Conservation (phyloP, 2,329 filamentous ascomycete species). For the Penicillium nordicum region DNA sequence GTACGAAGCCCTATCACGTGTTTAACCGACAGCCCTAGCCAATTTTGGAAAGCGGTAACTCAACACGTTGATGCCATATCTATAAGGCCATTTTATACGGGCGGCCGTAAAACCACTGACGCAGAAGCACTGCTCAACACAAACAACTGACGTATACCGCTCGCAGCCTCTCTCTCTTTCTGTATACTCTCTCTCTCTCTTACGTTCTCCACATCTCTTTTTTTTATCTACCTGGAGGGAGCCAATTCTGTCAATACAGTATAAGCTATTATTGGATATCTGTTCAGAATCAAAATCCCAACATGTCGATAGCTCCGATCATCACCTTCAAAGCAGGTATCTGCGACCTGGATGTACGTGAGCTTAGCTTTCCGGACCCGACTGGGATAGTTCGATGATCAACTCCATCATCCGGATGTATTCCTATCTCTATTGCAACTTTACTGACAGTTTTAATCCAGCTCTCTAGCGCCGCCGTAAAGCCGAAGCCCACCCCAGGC, state of each 20-base stretch:
- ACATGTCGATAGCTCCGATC: constrained; percentile 78
- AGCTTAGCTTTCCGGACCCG: background rate
- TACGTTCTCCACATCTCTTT: constrained; percentile 2
- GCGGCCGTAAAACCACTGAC: constrained; percentile 3
- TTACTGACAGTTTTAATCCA: constrained; percentile 26
- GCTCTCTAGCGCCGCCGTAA: constrained; percentile 63
- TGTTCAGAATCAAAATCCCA: constrained; percentile 18
- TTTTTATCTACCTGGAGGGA: constrained; percentile 13
- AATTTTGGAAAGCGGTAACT: constrained; percentile 7
- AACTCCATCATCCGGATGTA: background rate
- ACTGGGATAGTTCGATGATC: constrained; percentile 1
- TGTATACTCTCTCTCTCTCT: constrained; percentile 13
- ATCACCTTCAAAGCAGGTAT: constrained; percentile 96
- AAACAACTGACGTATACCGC: constrained; percentile 32
- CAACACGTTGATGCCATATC: constrained; percentile 10
- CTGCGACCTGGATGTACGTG: constrained; percentile 77
- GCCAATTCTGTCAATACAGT: constrained; percentile 1
- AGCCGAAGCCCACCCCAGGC: constrained; percentile 67
- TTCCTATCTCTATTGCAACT: background rate
- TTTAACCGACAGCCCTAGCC: constrained; percentile 23
- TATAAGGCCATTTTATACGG: constrained; percentile 13
- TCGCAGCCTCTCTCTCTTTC: constrained; percentile 20
- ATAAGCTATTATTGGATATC: background rate
- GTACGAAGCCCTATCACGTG: constrained; percentile 39
- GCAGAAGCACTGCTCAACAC: constrained; percentile 20